Base-by-base conservation (phyloP, 768 basidiomycete species). In the Leccinum barrowsii region DNA sequence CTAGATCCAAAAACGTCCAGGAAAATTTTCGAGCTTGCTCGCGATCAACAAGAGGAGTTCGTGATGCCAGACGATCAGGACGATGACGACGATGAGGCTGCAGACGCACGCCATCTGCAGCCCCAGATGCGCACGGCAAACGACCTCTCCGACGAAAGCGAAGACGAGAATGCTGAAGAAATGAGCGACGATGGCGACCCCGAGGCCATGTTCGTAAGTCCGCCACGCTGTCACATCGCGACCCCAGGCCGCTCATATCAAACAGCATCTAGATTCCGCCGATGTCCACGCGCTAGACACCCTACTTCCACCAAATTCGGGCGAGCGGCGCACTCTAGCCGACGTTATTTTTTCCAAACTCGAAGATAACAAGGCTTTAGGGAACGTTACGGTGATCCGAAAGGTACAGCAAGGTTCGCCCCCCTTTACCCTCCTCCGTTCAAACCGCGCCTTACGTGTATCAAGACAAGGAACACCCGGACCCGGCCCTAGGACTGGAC, bases 321-420 rank as follows among this genome's bases (percentile, higher is more conserved):
- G 82, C 7, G 87, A 91, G 71, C 84, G 92, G 48, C 82, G 84
- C 71, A 98, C 96, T 2, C 77, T 99, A 30, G 97, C 97, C 30
- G 97, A 99, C 71, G 80, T 98, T n/a, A 99, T 98, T 59, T 92
- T 99, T 69, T 82, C 90, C 24, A 98, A 98, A 75, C 79, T 99
- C 22, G 89, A 95, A 58, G 82, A 80, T 57, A 80, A 77, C 52
- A 85, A 87, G 61, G 17, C 40, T 42, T 71, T 79, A 4, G 77
- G 77, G 48, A 77, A 81, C 40, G 72, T 83, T 7, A 79, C 82
- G 10, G 76, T 81, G 28, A 84, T 86, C 55, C 81, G 82, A 69
- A 85, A 84, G 65, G 80, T 83, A 7, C 78, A 80, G 26, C 85
- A 82, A 80, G 84, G 86, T 85, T 56, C 26, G 54, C 58, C 24